These are phyloP conservation scores for Colletotrichum chlorophyti DNA, from an alignment of 2,329 filamentous ascomycete genomes.

Conservation along the genomic window DNA sequence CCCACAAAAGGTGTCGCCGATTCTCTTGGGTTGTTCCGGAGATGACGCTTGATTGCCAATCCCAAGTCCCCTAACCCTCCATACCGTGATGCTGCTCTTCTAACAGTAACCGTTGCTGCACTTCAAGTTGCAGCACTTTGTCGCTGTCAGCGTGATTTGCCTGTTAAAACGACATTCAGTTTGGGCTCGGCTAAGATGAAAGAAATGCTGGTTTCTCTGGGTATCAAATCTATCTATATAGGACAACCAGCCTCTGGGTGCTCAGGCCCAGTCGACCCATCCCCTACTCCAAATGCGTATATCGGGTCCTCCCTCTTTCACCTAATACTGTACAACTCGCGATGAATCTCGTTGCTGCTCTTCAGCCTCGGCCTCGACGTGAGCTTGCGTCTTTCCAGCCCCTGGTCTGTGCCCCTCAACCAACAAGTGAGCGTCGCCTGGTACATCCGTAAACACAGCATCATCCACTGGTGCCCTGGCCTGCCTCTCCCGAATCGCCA, in stretches of 20 bases:
- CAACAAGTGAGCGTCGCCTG: conserved; percentile 49
- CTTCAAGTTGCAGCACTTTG: too few species aligned
- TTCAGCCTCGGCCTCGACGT: conserved; percentile 39
- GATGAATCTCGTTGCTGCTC: too few species aligned
- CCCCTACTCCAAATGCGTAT: neutral
- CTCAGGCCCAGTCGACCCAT: neutral
- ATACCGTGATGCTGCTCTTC: conserved; percentile 32
- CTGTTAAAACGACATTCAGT: too few species aligned
- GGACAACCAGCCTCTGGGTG: neutral
- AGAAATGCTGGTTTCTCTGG: neutral
- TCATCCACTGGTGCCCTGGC: conserved; percentile 40
- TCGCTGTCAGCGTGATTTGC: neutral
- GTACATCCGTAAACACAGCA: conserved; percentile 12
- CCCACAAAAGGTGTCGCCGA: conserved; percentile 88
- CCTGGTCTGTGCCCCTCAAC: conserved; percentile 56
- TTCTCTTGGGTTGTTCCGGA: conserved; percentile 63
- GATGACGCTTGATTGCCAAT: conserved; percentile 96
- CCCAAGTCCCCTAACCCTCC: conserved; percentile 35
- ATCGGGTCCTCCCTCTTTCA: conserved; percentile 2
- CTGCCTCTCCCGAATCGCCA: conserved; percentile 60
- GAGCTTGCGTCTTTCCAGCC: conserved; percentile 13
- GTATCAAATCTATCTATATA: conserved; percentile 26
- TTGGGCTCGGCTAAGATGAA: neutral
- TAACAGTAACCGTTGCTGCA: too few species aligned
- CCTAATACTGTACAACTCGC: neutral